Conservation (phyloP, 805 yeast species). For the Phaffomyces thermotolerans region DNA sequence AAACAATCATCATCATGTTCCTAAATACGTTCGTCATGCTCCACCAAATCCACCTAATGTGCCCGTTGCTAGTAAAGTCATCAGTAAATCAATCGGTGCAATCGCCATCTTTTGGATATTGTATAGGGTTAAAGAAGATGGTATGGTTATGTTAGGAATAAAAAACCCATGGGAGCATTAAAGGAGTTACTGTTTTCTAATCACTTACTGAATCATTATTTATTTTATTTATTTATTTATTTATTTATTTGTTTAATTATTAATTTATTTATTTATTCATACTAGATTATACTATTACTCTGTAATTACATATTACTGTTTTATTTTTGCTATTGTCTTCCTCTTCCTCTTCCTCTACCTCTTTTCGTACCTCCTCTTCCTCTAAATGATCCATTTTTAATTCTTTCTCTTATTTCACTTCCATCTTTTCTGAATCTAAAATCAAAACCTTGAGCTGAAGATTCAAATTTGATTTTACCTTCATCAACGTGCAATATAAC, state of each 20-base stretch:
- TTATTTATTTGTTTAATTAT: neutral
- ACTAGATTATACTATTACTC: no score
- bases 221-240: constrained; percentile 1
- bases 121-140: constrained; percentile 72
- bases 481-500: constrained; percentile 36
- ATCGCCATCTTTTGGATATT: constrained; percentile 87
- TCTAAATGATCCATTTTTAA: constrained; percentile 9
- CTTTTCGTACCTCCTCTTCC: constrained; percentile 1
- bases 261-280: neutral
- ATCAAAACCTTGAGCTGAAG: constrained; percentile 55
- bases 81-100: constrained; percentile 69
- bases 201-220: constrained; percentile 2
- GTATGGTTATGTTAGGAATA: constrained; percentile 46
- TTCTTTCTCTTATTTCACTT: constrained; percentile 17
- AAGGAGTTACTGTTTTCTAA: neutral
- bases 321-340: constrained; percentile 11
- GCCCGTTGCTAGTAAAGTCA: constrained; percentile 44
- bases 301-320: neutral
- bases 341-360: constrained; percentile 14
- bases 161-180: constrained; percentile 35
- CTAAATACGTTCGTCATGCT: constrained; percentile 40
- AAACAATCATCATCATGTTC: constrained; percentile 8
- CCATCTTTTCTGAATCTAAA: constrained; percentile 40
- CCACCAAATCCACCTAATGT: constrained; percentile 62
- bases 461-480: constrained; percentile 46